A percentile compares a stretch with the other conserved stretches of the same genome.
phyloP scores from a whole-genome alignment of 305 asterid genomes.

The Rubia tinctorum region DNA sequence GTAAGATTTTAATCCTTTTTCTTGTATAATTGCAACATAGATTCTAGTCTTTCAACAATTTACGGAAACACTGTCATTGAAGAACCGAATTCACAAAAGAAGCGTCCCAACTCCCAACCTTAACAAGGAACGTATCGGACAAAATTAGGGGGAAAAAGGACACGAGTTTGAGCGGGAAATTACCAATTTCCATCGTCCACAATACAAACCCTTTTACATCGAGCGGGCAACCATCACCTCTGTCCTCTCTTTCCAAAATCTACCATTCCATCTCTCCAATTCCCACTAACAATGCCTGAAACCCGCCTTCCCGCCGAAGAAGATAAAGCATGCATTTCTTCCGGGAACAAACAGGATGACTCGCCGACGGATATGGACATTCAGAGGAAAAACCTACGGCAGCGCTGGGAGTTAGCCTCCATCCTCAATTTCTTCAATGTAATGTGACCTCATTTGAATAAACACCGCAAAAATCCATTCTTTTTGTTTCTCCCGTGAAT shows the following conservation, averaged over 20 bases:
- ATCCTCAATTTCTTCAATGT: slow-evolving; percentile 82
- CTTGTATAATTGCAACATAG: too few relatives aligned
- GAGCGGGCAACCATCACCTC: neutral
- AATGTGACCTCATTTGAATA: slow-evolving; percentile 11
- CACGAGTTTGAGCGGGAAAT: slow-evolving; percentile 20
- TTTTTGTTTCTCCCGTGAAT: neutral
- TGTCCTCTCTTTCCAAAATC: neutral
- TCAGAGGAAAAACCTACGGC: slow-evolving; percentile 54
- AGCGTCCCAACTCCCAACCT: too few relatives aligned
- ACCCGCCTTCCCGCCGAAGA: slow-evolving; percentile 9
- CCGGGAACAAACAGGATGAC: slow-evolving; percentile 20
- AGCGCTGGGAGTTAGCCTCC: slow-evolving; percentile 93
- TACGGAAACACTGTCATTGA: too few relatives aligned
- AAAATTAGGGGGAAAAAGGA: neutral
- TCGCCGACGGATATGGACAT: slow-evolving; percentile 32
- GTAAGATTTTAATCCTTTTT: too few relatives aligned
- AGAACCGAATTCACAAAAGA: too few relatives aligned
- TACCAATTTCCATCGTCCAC: neutral
- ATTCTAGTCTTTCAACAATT: too few relatives aligned
- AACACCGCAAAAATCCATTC: neutral
- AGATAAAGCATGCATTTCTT: slow-evolving; percentile 2
- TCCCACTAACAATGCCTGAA: slow-evolving; percentile 8
- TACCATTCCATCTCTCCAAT: neutral
- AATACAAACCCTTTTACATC: slow-evolving; percentile 5
- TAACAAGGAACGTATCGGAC: too few relatives aligned